Percentiles rank a stretch among this genome's conserved stretches.
Conservation (phyloP, 352 stramenopile genomes). For the Pseudoperonospora humuli region DNA sequence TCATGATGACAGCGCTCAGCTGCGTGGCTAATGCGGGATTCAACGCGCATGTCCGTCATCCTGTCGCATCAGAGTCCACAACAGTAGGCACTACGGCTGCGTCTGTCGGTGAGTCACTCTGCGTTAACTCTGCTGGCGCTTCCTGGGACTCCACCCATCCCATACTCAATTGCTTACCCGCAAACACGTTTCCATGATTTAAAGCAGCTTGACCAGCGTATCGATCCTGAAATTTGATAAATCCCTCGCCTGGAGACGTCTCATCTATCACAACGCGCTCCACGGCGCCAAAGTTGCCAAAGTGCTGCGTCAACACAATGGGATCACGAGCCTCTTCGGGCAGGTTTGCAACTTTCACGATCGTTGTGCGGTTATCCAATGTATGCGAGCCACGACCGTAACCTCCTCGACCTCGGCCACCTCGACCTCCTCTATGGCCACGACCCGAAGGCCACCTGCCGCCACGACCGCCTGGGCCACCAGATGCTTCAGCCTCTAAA, state of each 20-base stretch:
- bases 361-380: conserved; percentile 80
- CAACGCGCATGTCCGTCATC: conserved; percentile 15
- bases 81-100: conserved; percentile 13
- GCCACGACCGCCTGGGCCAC: conserved; percentile 26
- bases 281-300: conserved; percentile 78
- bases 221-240: conserved; percentile 82
- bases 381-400: conserved; percentile 45
- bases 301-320: conserved; percentile 78
- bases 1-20: conserved; percentile 7
- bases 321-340: conserved; percentile 67
- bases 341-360: conserved; percentile 69
- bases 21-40: conserved; percentile 2
- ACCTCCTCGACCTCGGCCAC: conserved; percentile 40
- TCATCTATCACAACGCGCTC: conserved; percentile 67
- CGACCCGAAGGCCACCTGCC: conserved; percentile 34
- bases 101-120: conserved; percentile 15
- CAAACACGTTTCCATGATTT: conserved; percentile 48
- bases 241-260: conserved; percentile 31
- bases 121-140: conserved; percentile 36
- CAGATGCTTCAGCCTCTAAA: conserved; percentile 48
- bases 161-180: conserved; percentile 51
- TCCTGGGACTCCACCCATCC: conserved; percentile 56
- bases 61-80: not conserved
- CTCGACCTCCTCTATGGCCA: conserved; percentile 44
- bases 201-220: conserved; percentile 66